These are phyloP conservation scores for Porodaedalea pini DNA, from an alignment of 1,284 basidiomycete species.

Conservation along the genomic window DNA sequence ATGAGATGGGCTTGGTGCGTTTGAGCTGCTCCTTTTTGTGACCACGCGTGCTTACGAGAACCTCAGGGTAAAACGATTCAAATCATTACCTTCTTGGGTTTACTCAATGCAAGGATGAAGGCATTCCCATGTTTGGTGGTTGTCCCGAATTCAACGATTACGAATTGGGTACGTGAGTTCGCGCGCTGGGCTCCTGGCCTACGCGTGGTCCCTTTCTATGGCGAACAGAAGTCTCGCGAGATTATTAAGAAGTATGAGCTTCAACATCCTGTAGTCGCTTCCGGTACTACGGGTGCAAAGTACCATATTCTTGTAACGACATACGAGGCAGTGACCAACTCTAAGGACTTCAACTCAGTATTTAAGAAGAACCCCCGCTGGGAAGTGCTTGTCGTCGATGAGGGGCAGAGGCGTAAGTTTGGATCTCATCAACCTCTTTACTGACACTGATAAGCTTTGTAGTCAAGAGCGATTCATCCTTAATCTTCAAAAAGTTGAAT, in stretches of 20 bases:
- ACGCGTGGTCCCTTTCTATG: constrained; percentile 79
- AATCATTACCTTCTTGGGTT: constrained; percentile 82
- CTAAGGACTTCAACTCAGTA: constrained; percentile 64
- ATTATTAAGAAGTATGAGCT: constrained; percentile 84
- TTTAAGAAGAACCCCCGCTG: constrained; percentile 84
- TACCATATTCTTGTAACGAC: constrained; percentile 88
- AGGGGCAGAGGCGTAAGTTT: constrained; percentile 82
- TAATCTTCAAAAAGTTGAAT: constrained; percentile 82
- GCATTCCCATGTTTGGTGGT: constrained; percentile 83
- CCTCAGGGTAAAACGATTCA: constrained; percentile 89
- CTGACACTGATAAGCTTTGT: constrained; percentile 17
- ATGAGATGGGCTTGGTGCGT: constrained; percentile 92
- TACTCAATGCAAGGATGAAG: constrained; percentile 56
- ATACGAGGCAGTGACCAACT: constrained; percentile 73
- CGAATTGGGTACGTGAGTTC: constrained; percentile 87
- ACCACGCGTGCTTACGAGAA: constrained; percentile 2
- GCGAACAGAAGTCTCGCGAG: constrained; percentile 74
- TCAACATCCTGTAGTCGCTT: constrained; percentile 47
- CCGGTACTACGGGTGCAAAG: constrained; percentile 53
- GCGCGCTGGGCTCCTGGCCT: constrained; percentile 87
- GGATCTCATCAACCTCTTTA: constrained; percentile 2
- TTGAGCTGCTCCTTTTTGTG: neutral
- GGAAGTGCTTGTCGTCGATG: constrained; percentile 91
- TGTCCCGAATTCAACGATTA: constrained; percentile 92
- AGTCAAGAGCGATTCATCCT: constrained; percentile 80